Evolutionary conservation across 2,329 filamentous ascomycete species (phyloP), one percentile per base, ranked within the genome.

Genomic region (Penicillium polonicum): DNA sequence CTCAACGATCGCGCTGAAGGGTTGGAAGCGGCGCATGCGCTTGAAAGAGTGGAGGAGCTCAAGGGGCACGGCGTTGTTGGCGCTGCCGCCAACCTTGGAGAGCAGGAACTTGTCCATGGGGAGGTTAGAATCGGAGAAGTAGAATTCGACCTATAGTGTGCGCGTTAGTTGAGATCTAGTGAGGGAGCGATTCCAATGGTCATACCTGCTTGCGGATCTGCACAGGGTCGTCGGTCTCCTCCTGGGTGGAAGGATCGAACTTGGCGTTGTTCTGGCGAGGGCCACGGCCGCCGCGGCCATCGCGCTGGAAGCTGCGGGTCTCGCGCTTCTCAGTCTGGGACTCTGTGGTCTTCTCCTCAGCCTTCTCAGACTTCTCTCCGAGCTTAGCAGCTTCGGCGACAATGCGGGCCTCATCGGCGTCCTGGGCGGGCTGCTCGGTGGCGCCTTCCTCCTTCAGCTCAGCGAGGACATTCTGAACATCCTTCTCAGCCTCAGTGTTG

Each of bases 21-120:
- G 91, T 78, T 94, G 87, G 84, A 97, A 99, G 69, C 88, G 89
- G 65, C 87, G 88, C 95, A 99, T 99, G 74, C 95, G 92, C 79
- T 92, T 93, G 83, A 99, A 99, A 51, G 80, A 87, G 81, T 88
- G 86, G 65, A 99, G 86, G 60, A 87, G 84, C 70, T 87, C 87
- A 65, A 99, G 81, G 23, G 87, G 80, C 38, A 99, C 87, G 43
- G 92, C 84, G 48, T 70, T 68, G 74, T 89, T 88, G 81, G 97
- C 83, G 63, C 84, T 81, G 57, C 93, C 93, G 39, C 87, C 88
- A 55, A 91, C 89, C 69, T 87, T 82, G 62, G 86, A 82, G 80
- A 92, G 90, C 66, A 99, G 83, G 79, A 91, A 96, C 74, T 91
- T 89, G 78, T 99, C 95, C 69, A 86, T 87, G 51, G 89, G 88